These are phyloP conservation scores for Quercus berberidifolia DNA, from an alignment of 306 rosid species.

Conservation along the genomic window DNA sequence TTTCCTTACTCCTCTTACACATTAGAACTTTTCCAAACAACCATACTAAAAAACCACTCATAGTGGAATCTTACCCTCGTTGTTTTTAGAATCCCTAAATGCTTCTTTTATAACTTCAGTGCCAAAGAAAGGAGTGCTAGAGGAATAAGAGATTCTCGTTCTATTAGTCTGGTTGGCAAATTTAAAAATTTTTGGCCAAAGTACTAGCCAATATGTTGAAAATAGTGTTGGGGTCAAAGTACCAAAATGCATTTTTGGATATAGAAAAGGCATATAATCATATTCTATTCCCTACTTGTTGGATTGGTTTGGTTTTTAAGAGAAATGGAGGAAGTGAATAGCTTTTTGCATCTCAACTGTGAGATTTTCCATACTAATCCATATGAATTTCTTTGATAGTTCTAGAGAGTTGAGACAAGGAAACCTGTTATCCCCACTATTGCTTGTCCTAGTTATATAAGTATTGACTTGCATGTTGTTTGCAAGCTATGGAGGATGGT, in stretches of 20 bases:
- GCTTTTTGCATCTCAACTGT: neutral
- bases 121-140: too few species aligned
- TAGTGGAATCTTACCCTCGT: too few species aligned
- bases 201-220: neutral
- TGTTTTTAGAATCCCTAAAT: too few species aligned
- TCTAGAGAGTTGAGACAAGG: neutral
- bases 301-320: neutral
- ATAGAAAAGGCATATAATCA: neutral
- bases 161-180: too few species aligned
- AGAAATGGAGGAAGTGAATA: neutral
- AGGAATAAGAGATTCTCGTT: too few species aligned
- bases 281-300: neutral
- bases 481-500: neutral
- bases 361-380: neutral
- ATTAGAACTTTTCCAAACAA: too few species aligned
- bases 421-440: neutral
- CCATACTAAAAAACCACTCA: too few species aligned
- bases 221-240: neutral
- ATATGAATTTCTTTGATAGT: neutral
- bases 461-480: neutral
- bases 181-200: too few species aligned
- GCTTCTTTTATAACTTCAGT: too few species aligned
- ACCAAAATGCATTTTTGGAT: neutral
- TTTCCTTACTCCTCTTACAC: too few species aligned
- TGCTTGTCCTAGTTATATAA: neutral